These are phyloP conservation scores for Lithohypha guttulata DNA, from an alignment of 2,329 filamentous ascomycete species.

Conservation along the genomic window DNA sequence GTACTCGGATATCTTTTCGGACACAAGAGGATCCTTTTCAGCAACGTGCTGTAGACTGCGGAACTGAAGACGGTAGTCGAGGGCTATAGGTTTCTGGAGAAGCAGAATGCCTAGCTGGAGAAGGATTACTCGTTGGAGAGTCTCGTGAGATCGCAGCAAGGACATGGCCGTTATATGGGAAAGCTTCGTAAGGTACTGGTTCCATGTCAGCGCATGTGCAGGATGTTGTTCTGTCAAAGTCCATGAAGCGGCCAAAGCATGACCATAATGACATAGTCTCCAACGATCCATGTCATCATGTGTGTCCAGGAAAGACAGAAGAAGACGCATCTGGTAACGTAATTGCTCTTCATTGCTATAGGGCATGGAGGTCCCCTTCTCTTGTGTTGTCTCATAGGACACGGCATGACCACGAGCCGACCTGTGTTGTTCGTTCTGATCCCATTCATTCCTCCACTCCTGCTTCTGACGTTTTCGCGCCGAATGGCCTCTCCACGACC, in stretches of 20 bases:
- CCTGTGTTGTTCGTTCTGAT: slow-evolving; percentile 41
- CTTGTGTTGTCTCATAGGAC: slow-evolving; percentile 16
- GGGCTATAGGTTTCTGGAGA: neutral
- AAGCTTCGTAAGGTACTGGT: slow-evolving; percentile 45
- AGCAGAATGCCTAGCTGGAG: slow-evolving; percentile 1
- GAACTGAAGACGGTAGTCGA: slow-evolving; percentile 7
- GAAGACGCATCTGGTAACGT: slow-evolving; percentile 49
- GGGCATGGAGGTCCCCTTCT: slow-evolving; percentile 24
- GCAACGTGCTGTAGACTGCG: neutral
- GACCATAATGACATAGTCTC: slow-evolving; percentile 30
- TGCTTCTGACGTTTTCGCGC: slow-evolving; percentile 49
- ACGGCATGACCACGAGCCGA: slow-evolving; percentile 1
- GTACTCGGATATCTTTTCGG: slow-evolving; percentile 1
- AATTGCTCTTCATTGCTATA: slow-evolving; percentile 30
- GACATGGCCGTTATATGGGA: slow-evolving; percentile 32
- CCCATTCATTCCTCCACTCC: slow-evolving; percentile 51
- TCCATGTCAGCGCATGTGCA: slow-evolving; percentile 30
- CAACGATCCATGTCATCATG: slow-evolving; percentile 6
- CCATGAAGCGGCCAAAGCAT: slow-evolving; percentile 24
- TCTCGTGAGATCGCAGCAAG: slow-evolving; percentile 32
- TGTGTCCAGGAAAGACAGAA: slow-evolving; percentile 54
- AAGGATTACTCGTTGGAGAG: slow-evolving; percentile 36
- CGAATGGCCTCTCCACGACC: slow-evolving; percentile 68
- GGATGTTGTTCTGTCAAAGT: slow-evolving; percentile 21
- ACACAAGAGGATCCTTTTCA: neutral